Evolutionary conservation across 192 early-diverging fungal species (phyloP).

Genomic region (Entophlyctis luteolus): DNA sequence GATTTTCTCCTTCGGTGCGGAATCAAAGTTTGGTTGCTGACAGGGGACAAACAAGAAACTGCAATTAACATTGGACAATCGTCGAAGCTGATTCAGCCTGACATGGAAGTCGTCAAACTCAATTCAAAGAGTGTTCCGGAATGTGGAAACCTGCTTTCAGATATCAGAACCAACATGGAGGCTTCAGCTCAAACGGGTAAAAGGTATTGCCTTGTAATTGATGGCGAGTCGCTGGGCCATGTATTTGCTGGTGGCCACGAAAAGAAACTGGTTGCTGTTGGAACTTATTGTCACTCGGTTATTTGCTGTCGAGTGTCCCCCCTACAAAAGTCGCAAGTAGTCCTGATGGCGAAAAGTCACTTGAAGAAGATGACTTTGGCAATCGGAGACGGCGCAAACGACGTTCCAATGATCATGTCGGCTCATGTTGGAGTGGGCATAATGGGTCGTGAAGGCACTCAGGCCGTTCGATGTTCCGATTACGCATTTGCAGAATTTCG

Average conservation of each 20-base stretch:
- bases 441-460: slow-evolving; percentile 56
- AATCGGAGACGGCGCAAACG: slow-evolving; percentile 65
- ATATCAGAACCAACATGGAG: slow-evolving; percentile 24
- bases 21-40: slow-evolving; percentile 59
- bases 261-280: slow-evolving; percentile 41
- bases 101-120: slow-evolving; percentile 47
- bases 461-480: slow-evolving; percentile 55
- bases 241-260: slow-evolving; percentile 51
- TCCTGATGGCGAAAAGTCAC: slow-evolving; percentile 42
- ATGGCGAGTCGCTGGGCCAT: slow-evolving; percentile 80
- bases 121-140: slow-evolving; percentile 27
- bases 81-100: slow-evolving; percentile 46
- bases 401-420: slow-evolving; percentile 60
- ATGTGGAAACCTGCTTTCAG: slow-evolving; percentile 24
- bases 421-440: slow-evolving; percentile 57
- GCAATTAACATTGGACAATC: slow-evolving; percentile 62
- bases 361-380: slow-evolving; percentile 76
- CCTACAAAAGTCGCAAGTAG: slow-evolving; percentile 59
- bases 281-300: slow-evolving; percentile 44
- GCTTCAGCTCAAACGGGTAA: background rate
- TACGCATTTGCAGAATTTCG: slow-evolving; percentile 57
- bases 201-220: slow-evolving; percentile 73
- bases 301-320: slow-evolving; percentile 61
- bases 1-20: slow-evolving; percentile 47
- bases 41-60: slow-evolving; percentile 63